Percentiles rank a stretch among this genome's conserved stretches.
Conservation (phyloP, 768 basidiomycete species). For the Pleurotus tuber-regium region DNA sequence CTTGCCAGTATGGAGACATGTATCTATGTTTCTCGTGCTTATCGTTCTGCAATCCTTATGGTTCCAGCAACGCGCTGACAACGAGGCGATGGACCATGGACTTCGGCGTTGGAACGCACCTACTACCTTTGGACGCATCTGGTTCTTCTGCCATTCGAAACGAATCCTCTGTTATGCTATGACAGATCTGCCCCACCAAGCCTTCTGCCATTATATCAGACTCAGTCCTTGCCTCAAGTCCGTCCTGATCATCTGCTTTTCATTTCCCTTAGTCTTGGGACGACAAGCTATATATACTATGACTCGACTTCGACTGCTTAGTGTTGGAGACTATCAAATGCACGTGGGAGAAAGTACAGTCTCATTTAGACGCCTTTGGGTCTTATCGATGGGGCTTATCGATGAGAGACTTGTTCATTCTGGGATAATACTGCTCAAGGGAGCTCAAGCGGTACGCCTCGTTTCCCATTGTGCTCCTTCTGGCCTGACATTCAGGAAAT, state of each 20-base stretch:
- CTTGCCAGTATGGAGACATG: conserved; percentile 2
- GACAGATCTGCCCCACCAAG: background rate
- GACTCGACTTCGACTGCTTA: background rate
- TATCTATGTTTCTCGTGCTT: conserved; percentile 10
- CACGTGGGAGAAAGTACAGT: conserved; percentile 5
- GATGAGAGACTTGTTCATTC: conserved; percentile 4
- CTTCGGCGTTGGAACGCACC: conserved; percentile 9
- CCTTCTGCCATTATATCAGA: background rate
- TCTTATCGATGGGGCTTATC: conserved; percentile 7
- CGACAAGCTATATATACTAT: conserved; percentile 6
- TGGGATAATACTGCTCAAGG: conserved; percentile 9
- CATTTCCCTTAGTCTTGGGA: conserved; percentile 6
- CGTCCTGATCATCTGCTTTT: conserved; percentile 3
- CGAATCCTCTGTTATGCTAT: conserved; percentile 1
- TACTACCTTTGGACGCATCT: conserved; percentile 3
- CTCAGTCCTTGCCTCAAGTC: background rate
- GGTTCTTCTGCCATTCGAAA: background rate
- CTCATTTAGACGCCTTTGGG: conserved; percentile 5
- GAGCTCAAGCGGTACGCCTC: conserved; percentile 3
- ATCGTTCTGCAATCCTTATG: conserved; percentile 6
- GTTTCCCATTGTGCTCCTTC: conserved; percentile 7
- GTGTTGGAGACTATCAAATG: background rate
- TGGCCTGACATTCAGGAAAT: conserved; percentile 5
- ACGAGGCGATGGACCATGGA: conserved; percentile 9
- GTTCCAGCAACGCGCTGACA: conserved; percentile 7